phyloP scores from a whole-genome alignment of 2,329 filamentous ascomycete species.

The Lecanoromycetidae sp. region DNA sequence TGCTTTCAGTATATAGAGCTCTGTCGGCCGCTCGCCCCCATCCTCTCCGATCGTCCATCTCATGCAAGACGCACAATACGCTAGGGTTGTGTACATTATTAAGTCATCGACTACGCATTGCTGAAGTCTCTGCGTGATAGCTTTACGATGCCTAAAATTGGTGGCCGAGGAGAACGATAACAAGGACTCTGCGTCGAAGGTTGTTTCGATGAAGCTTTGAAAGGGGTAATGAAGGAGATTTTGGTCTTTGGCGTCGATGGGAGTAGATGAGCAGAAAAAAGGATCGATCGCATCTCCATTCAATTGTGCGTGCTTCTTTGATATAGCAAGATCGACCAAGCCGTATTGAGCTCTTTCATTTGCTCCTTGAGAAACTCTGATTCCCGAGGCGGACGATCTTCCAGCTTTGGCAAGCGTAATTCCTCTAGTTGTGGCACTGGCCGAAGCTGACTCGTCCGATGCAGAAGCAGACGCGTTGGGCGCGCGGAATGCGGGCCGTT shows the following conservation, averaged over 20 bases:
- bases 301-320: neutral
- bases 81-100: slow-evolving; percentile 6
- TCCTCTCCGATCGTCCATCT: neutral
- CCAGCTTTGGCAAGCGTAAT: too few relatives aligned
- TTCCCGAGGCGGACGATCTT: too few relatives aligned
- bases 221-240: slow-evolving; percentile 2
- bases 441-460: too few relatives aligned
- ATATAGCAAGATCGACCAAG: neutral
- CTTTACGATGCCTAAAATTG: neutral
- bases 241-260: slow-evolving; percentile 1
- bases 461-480: neutral
- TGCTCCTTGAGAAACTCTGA: too few relatives aligned
- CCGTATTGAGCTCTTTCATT: too few relatives aligned
- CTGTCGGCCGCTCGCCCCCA: neutral
- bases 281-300: neutral
- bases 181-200: slow-evolving; percentile 4
- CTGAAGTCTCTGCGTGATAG: neutral
- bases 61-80: slow-evolving; percentile 1
- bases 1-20: neutral
- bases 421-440: too few relatives aligned
- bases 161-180: neutral
- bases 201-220: neutral
- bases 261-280: neutral
- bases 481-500: neutral
- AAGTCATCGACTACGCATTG: neutral